These are phyloP conservation scores for Rhizophora apiculata DNA, from an alignment of 345 rosid species.

Conservation along the genomic window DNA sequence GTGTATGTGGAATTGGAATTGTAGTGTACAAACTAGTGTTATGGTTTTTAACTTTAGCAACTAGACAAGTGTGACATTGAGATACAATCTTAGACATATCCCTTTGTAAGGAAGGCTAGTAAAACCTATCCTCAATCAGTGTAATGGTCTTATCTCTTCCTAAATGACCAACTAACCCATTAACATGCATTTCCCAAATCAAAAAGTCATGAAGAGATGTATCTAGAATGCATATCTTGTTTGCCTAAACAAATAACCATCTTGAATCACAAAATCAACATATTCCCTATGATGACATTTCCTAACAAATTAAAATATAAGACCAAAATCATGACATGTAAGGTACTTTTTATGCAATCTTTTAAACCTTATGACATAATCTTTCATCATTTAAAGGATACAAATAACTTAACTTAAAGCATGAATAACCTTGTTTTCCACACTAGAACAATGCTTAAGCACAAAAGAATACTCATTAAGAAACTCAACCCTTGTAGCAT, in stretches of 20 bases:
- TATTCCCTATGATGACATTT: too few species aligned
- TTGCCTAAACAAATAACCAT: neutral
- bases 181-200: neutral
- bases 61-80: neutral
- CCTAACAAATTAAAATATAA: too few species aligned
- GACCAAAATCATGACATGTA: neutral
- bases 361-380: neutral
- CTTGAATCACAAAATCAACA: neutral
- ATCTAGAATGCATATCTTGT: neutral
- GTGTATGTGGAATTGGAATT: neutral
- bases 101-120: neutral
- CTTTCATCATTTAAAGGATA: neutral
- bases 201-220: neutral
- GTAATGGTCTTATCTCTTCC: neutral
- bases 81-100: neutral
- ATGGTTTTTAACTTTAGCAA: neutral
- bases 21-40: neutral
- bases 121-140: neutral
- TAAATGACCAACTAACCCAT: neutral
- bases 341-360: neutral
- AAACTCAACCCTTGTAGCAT: neutral
- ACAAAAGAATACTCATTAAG: neutral
- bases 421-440: neutral
- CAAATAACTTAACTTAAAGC: neutral
- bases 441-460: too few species aligned